phyloP scores from a whole-genome alignment of 768 basidiomycete genomes.

The Tubosaeta sp. region DNA sequence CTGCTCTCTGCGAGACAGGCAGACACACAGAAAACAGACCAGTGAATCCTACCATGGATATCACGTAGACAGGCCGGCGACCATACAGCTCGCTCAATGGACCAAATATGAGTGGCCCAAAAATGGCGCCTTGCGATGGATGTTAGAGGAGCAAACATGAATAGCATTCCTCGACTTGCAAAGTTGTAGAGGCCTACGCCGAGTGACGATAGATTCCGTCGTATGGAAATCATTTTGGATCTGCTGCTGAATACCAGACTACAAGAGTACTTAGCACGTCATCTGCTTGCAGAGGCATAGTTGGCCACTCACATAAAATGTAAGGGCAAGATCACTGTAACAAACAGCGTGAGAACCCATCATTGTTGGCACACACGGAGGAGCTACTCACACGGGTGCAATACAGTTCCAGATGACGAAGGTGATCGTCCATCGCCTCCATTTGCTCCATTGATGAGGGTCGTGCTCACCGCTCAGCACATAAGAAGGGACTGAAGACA shows the following conservation, averaged over 20 bases:
- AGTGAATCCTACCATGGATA: constrained; percentile 19
- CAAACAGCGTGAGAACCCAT: neutral
- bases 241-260: constrained; percentile 29
- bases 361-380: neutral
- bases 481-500: constrained; percentile 19
- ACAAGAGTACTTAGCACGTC: constrained; percentile 1
- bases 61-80: constrained; percentile 21
- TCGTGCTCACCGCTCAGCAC: constrained; percentile 18
- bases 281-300: neutral
- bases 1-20: neutral
- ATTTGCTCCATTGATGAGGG: constrained; percentile 27
- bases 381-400: constrained; percentile 25
- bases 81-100: constrained; percentile 26
- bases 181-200: constrained; percentile 27
- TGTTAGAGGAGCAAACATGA: neutral
- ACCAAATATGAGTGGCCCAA: constrained; percentile 24
- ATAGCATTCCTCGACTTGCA: constrained; percentile 8
- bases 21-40: constrained; percentile 8
- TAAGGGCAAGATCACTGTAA: constrained; percentile 22
- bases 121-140: constrained; percentile 15
- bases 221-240: constrained; percentile 21
- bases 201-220: constrained; percentile 17
- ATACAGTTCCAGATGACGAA: constrained; percentile 28
- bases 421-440: constrained; percentile 25
- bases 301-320: constrained; percentile 23